Evolutionary conservation across 805 yeast species (phyloP), one percentile per base, ranked within the genome.

Genomic region (Sugiyamaella marilandica): DNA sequence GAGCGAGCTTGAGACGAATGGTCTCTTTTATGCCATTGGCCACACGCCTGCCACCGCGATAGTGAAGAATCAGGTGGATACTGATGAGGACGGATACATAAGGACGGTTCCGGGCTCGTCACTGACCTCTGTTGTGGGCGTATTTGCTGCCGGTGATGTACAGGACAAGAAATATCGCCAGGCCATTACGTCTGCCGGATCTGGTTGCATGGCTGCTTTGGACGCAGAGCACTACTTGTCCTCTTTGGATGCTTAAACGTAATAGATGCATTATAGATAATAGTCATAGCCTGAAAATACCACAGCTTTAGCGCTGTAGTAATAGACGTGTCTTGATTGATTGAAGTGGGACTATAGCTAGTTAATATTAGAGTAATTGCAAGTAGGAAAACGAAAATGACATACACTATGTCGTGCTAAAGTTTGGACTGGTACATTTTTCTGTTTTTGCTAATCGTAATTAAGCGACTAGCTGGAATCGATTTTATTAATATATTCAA

Each of bases 171-270:
- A 81, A 70, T 94, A 92, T 74, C 88, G 99, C 83, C 99, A 94
- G 77, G 99, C 99, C 54, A 89, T 94, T 68, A 94, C 99, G 41
- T 90, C 97, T 70, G 99, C 99, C n/a, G 99, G 99, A 67, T 80
- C 96, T 58, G 99, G 99, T 59, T 94, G 99, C 79, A 92, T 91
- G 97, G 99, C 99, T 65, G 99, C 96, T 55, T 80, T 94, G 57
- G 98, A 94, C 65, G 88, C 92, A 66, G 97, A 91, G 75, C 85
- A 82, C 70, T 86, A 78, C 70, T 69, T 91, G 57, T 74, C 92
- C 45, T 14, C 43, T 13, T 21, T 39, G 24, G 43, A 39, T 16
- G 43, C 43, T 16, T 39, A 39, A 39, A 34, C 16, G 37, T 39
- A 5, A 39, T 39, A 39, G 43, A 39, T 39, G 43, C 43, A 39